Evolutionary conservation across 495 filamentous ascomycete species (phyloP).

Genomic region (Aspergillus heteromorphus): DNA sequence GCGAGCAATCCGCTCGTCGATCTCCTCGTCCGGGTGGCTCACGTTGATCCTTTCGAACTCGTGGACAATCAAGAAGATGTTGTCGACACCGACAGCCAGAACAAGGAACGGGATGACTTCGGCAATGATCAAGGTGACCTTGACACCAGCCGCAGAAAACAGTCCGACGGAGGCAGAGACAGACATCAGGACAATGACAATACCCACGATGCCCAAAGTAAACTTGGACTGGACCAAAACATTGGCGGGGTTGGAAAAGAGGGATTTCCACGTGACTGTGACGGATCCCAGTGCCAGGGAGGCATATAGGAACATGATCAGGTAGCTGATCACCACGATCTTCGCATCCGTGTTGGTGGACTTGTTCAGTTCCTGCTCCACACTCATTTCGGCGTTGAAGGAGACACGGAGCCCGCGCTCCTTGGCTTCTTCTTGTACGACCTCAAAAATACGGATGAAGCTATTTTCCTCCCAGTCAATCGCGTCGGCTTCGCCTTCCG

Average conservation of each 20-base stretch:
- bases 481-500: slow-evolving; percentile 59
- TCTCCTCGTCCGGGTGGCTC: slow-evolving; percentile 75
- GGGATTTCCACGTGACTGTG: slow-evolving; percentile 65
- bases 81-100: slow-evolving; percentile 93
- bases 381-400: slow-evolving; percentile 88
- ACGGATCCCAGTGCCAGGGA: slow-evolving; percentile 87
- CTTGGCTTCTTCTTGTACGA: slow-evolving; percentile 72
- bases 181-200: slow-evolving; percentile 93
- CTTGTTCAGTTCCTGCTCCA: slow-evolving; percentile 92
- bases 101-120: slow-evolving; percentile 98
- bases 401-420: slow-evolving; percentile 77
- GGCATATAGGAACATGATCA: slow-evolving; percentile 97
- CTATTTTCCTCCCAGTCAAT: slow-evolving; percentile 93
- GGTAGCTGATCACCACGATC: slow-evolving; percentile 93
- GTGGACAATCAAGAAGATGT: slow-evolving; percentile 97
- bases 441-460: slow-evolving; percentile 62
- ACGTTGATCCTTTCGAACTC: slow-evolving; percentile 94
- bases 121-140: slow-evolving; percentile 94
- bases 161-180: slow-evolving; percentile 91
- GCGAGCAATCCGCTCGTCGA: slow-evolving; percentile 78
- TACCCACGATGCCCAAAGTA: slow-evolving; percentile 83
- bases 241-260: slow-evolving; percentile 74
- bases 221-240: slow-evolving; percentile 93
- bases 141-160: slow-evolving; percentile 83
- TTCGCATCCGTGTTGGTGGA: slow-evolving; percentile 96